phyloP scores from a whole-genome alignment of 306 rosid genomes.

The Glycine tomentella region DNA sequence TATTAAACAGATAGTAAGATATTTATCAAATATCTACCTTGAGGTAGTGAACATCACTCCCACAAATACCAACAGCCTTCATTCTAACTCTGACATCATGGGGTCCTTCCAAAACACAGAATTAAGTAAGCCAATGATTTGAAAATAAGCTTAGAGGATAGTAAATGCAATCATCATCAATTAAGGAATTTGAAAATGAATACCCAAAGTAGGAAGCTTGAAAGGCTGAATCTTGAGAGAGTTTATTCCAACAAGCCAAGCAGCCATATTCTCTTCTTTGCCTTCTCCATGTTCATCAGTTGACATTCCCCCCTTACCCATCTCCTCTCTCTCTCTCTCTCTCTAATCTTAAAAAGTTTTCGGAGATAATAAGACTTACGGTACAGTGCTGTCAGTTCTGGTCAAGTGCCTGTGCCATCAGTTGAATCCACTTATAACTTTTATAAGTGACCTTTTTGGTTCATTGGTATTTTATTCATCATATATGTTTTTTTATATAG shows the following conservation, averaged over 20 bases:
- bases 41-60: slow-evolving; percentile 78
- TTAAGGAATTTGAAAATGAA: background rate
- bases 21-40: background rate
- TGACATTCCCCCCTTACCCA: slow-evolving; percentile 85
- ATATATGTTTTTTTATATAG: background rate
- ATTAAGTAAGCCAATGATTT: slow-evolving; percentile 2
- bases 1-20: no score
- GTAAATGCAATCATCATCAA: background rate
- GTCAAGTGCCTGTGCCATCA: background rate
- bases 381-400: background rate
- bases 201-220: slow-evolving; percentile 82
- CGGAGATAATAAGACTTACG: background rate
- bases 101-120: slow-evolving; percentile 62
- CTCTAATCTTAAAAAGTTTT: slow-evolving; percentile 24
- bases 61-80: slow-evolving; percentile 98
- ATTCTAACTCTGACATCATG: slow-evolving; percentile 75
- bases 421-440: background rate
- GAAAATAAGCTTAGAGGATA: background rate
- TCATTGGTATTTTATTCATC: background rate
- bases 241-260: slow-evolving; percentile 83
- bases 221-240: slow-evolving; percentile 87
- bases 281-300: slow-evolving; percentile 53
- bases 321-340: slow-evolving; percentile 40
- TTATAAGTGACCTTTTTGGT: background rate
- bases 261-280: slow-evolving; percentile 84